phyloP scores from a whole-genome alignment of 106 monocot species.

The Ottelia alismoides region DNA sequence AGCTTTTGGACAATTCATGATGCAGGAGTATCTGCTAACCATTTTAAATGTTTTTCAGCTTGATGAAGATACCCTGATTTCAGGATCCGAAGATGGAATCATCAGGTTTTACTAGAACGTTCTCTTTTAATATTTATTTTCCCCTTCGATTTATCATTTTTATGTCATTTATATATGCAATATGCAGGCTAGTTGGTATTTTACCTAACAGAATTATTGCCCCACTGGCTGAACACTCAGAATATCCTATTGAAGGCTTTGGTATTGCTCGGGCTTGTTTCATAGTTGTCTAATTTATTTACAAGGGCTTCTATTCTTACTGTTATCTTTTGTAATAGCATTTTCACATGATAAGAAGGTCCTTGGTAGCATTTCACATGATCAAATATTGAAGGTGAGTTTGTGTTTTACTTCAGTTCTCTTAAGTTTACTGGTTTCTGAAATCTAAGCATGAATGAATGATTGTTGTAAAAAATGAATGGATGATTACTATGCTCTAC shows the following conservation, averaged over 20 bases:
- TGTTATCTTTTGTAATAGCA: slow-evolving; percentile 28
- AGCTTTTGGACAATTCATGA: no score
- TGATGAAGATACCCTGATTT: slow-evolving; percentile 94
- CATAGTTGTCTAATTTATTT: not conserved
- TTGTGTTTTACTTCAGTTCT: no score
- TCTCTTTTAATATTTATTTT: no score
- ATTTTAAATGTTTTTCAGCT: slow-evolving; percentile 21
- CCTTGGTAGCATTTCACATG: slow-evolving; percentile 95
- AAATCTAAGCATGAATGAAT: no score
- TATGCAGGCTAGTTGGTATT: slow-evolving; percentile 65
- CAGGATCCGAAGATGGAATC: slow-evolving; percentile 86
- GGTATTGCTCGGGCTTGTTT: slow-evolving; percentile 24
- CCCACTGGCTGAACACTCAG: slow-evolving; percentile 90
- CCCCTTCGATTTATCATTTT: no score
- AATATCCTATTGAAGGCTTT: slow-evolving; percentile 78
- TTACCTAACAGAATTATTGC: slow-evolving; percentile 83
- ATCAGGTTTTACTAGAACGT: slow-evolving; percentile 82
- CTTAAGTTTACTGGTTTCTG: no score
- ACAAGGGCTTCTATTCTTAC: slow-evolving; percentile 1
- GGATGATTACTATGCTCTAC: no score
- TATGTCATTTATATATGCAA: no score
- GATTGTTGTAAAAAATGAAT: no score
- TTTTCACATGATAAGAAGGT: slow-evolving; percentile 79
- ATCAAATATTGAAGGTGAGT: slow-evolving; percentile 86
- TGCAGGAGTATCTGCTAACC: not conserved